Evolutionary conservation across 2,329 filamentous ascomycete genomes (phyloP), one percentile per base, ranked within the genome.

Genomic region (Exophiala xenobiotica): DNA sequence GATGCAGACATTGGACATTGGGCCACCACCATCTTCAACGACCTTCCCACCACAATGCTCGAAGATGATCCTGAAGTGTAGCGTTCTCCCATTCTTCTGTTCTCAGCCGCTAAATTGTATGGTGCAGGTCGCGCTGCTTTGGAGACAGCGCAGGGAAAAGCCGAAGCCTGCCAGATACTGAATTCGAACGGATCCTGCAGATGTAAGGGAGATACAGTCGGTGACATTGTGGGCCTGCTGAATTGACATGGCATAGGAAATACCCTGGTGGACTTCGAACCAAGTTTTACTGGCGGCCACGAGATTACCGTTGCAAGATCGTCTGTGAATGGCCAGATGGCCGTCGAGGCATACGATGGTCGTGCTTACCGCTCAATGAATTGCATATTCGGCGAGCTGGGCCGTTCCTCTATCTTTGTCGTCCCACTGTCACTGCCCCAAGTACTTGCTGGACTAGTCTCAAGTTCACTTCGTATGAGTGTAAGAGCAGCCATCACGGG

Each of bases 381-480:
- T 58, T 75, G 7, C 67, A 71, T 37, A 56, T 73, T 22, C 52
- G 64, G 24, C 67, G 72, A 27, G 53, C 64, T 3, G 70, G 66
- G 1, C 66, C 70, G 11, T 68, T 65, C 22, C 64, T 75, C 14
- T 67, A 69, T 27, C 53, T 75, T 9, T 74, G 70, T 48, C 64
- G 67, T 38, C 65, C 66, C 23, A 65, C 55, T 14, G 37, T 54
- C 12, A 33, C 19, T 7, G 46, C 44, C 14, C 14, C 50, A 8
- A 54, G 51, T 31, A 56, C 52, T 5, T 60, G 78, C 5, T 83
- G 80, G 80, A 73, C 77, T 2, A 73, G 71, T 45, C 65, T 83
- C 9, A 75, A 77, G 24, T 83, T 83, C 63, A 68, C 69, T 4
- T 67, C 74, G 3, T 77, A 80, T 49, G 80, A 83, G 64, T 69